phyloP scores from a whole-genome alignment of 805 yeast genomes.

The Starmerella vaccinii region DNA sequence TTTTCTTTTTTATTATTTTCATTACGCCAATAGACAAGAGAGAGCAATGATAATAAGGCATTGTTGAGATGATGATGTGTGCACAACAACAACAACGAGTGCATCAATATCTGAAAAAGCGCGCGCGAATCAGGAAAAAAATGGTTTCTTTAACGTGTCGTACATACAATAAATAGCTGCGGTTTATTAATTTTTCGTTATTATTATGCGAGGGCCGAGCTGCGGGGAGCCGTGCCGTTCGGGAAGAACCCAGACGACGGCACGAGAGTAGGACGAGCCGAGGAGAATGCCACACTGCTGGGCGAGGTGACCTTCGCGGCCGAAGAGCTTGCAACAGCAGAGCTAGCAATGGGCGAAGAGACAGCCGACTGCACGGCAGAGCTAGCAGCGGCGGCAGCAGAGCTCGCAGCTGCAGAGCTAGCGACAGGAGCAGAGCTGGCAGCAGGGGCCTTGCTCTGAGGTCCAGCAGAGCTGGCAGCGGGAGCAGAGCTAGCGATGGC shows the following conservation, averaged over 20 bases:
- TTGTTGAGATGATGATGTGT: no score
- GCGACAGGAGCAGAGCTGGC: neutral
- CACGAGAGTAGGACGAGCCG: constrained; percentile 4
- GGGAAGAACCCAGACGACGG: neutral
- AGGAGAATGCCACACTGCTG: neutral
- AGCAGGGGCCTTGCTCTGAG: no score
- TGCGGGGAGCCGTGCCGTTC: constrained; percentile 4
- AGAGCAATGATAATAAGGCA: no score
- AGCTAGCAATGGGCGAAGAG: neutral
- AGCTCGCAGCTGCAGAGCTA: neutral
- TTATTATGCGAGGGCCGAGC: constrained; percentile 3
- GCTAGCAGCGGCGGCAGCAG: neutral
- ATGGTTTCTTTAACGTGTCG: neutral
- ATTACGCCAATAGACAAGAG: no score
- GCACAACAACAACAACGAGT: no score
- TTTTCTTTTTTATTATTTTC: no score
- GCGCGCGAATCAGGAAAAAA: no score
- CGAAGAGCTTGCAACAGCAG: neutral
- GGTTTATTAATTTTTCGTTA: neutral
- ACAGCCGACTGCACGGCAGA: neutral
- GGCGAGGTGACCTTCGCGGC: constrained; percentile 7
- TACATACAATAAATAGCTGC: constrained; percentile 5
- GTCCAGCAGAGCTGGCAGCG: neutral
- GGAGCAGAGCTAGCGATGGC: neutral
- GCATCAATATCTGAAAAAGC: no score